Conservation (phyloP, 495 filamentous ascomycete genomes). For the Penicillium paxilli region DNA sequence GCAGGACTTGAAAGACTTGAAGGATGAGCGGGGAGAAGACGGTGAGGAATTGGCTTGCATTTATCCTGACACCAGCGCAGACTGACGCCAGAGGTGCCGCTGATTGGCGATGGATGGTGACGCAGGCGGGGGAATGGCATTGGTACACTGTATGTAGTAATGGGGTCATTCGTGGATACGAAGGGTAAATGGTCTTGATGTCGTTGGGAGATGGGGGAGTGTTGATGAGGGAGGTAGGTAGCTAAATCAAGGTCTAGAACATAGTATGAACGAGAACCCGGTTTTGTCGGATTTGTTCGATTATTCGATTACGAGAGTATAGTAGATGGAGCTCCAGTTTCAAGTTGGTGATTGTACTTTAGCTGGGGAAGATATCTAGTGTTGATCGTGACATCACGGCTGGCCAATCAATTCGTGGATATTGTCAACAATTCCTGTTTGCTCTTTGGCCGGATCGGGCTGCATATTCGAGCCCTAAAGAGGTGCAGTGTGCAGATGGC, state of each 20-base stretch:
- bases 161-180: too few relatives aligned
- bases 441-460: background rate
- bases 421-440: conserved; percentile 11
- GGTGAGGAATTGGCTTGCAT: too few relatives aligned
- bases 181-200: background rate
- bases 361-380: background rate
- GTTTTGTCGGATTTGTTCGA: too few relatives aligned
- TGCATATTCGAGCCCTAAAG: background rate
- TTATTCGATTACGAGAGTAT: too few relatives aligned
- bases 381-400: conserved; percentile 20
- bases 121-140: background rate
- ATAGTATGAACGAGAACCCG: too few relatives aligned
- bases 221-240: background rate
- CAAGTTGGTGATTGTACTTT: background rate
- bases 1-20: too few relatives aligned
- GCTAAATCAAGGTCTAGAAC: background rate
- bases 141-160: too few relatives aligned
- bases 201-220: background rate
- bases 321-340: too few relatives aligned
- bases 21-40: too few relatives aligned
- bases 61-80: too few relatives aligned
- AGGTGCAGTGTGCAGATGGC: background rate
- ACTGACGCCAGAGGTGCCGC: background rate
- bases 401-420: conserved; percentile 8
- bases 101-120: background rate